Evolutionary conservation across 495 filamentous ascomycete genomes (phyloP).

Genomic region (Trichoderma asperelloides): DNA sequence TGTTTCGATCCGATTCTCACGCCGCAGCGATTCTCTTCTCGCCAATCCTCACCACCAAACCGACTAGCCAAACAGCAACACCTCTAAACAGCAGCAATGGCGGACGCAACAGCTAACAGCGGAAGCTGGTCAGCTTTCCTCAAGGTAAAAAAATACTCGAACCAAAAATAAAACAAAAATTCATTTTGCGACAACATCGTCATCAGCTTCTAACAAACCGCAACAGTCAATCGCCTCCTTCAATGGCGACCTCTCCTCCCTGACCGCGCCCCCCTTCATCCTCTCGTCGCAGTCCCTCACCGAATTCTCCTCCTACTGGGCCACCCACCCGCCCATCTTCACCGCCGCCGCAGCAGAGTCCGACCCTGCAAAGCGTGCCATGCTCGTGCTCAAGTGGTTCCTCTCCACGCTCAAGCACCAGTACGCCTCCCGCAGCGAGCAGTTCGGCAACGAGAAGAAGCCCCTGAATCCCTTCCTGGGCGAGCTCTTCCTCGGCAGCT

Average conservation of each 20-base stretch:
- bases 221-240: constrained; percentile 85
- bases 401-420: constrained; percentile 91
- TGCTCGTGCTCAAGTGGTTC: constrained; percentile 95
- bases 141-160: too few relatives aligned
- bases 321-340: constrained; percentile 82
- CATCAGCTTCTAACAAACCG: not conserved
- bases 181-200: not conserved
- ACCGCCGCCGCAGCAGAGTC: constrained; percentile 74
- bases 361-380: constrained; percentile 72
- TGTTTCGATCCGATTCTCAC: not conserved
- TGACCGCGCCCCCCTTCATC: constrained; percentile 95
- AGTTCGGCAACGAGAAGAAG: constrained; percentile 93
- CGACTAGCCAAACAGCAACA: not conserved
- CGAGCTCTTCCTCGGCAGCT: constrained; percentile 83
- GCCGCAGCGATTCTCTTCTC: not conserved
- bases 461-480: constrained; percentile 88
- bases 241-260: constrained; percentile 86
- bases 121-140: constrained; percentile 44
- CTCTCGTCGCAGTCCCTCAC: constrained; percentile 83
- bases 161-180: too few relatives aligned
- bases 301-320: constrained; percentile 96
- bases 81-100: constrained; percentile 8
- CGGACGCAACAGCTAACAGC: constrained; percentile 24
- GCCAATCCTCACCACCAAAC: not conserved
- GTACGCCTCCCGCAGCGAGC: constrained; percentile 84